Evolutionary conservation across 2,329 filamentous ascomycete genomes (phyloP), one percentile per base, ranked within the genome.

Genomic region (Ophiobolus disseminans): DNA sequence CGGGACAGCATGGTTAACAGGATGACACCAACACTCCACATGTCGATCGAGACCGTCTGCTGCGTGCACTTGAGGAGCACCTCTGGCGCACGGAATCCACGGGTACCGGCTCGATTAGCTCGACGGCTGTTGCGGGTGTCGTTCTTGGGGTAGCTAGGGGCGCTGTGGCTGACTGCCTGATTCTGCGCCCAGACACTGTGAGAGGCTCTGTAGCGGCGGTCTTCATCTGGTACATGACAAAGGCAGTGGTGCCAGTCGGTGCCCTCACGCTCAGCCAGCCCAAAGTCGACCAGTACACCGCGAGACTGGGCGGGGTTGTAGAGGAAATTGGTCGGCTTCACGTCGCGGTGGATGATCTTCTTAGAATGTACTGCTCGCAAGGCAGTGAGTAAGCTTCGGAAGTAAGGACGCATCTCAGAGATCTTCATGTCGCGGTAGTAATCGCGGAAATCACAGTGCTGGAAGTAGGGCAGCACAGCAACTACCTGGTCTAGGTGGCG

Each of bases 21-120:
- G 45, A 99, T 96, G n/a, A 99, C 92, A 32, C 94, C 94, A 0
- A 88, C 92, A 19, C 91, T 96, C 94, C 94, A 99, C 58, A 99
- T 88, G 70, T 99, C 94, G 60, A 99, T 94, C 61, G 93, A 70
- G 34, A 89, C 93, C 3, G 88, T 95, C 73, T 99, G 94, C 56
- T 91, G 88, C 0, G 92, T 97, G 76, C 94, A 99, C 74, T 99
- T 99, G 75, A 97, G 90, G 1, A 99, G 81, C 2, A 99, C 94
- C 73, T 99, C 94, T 6, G 94, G 94, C 0, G 94, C 94, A 45
- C 94, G 90, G 75, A 99, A 99, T 1, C 94, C 94, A 69, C 94
- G 84, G 4, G 94, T 99, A 16, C 94, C 94, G 4, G 94, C 94
- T 53, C 94, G 86, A 73, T 99, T 99, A 35, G 94, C 94, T 40